A percentile compares a stretch with the other conserved stretches of the same genome.
Evolutionary conservation across 345 rosid genomes (phyloP).

Genomic region (Rubroshorea leprosula): DNA sequence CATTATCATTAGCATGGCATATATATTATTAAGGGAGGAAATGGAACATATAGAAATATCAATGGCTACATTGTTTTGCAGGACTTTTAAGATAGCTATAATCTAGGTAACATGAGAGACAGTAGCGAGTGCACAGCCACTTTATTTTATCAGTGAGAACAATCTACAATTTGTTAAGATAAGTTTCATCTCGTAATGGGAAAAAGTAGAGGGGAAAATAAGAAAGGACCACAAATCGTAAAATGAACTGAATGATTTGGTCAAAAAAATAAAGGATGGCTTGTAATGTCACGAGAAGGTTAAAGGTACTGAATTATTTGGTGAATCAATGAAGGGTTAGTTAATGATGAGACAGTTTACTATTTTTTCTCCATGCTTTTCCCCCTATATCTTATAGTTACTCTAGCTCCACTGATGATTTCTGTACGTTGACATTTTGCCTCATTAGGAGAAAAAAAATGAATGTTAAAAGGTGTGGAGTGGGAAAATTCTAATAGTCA

Average conservation of each 20-base stretch:
- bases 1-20: no score
- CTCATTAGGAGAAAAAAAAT: background rate
- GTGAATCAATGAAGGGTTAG: background rate
- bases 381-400: slow-evolving; percentile 8
- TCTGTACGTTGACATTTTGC: slow-evolving; percentile 22
- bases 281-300: no score
- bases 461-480: slow-evolving; percentile 8
- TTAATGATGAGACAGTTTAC: background rate
- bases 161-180: background rate
- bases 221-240: background rate
- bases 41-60: no score
- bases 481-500: no score
- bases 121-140: background rate
- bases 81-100: no score
- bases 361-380: slow-evolving; percentile 7
- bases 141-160: background rate
- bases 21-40: no score
- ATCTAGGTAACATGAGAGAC: background rate
- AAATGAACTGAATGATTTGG: background rate
- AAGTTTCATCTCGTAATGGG: no score
- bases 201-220: background rate
- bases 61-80: no score
- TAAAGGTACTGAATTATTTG: background rate
- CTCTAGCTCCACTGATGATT: slow-evolving; percentile 16
- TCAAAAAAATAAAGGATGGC: slow-evolving; percentile 1